Conservation (phyloP, 2,329 filamentous ascomycete genomes). For the Alternaria sp. region DNA sequence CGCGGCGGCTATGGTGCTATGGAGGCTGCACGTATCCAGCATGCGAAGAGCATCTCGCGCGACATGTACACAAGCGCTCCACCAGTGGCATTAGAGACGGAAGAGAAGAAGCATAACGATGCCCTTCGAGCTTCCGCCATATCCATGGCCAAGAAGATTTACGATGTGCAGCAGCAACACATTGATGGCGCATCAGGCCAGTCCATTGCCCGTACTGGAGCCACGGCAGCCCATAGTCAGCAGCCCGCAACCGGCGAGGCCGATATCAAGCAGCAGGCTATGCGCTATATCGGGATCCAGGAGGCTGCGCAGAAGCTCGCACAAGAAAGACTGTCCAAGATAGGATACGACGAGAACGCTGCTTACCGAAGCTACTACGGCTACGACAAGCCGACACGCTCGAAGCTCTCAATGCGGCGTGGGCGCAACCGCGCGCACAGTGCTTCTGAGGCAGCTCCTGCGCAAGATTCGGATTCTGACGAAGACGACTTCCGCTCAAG, state of each 20-base stretch:
- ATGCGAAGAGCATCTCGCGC: slow-evolving; percentile 72
- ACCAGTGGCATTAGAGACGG: slow-evolving; percentile 71
- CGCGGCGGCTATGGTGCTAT: slow-evolving; percentile 57
- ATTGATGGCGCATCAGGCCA: slow-evolving; percentile 55
- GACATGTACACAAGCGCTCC: slow-evolving; percentile 81
- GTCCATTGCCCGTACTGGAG: slow-evolving; percentile 43
- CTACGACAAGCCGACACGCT: slow-evolving; percentile 57
- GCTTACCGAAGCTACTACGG: slow-evolving; percentile 81
- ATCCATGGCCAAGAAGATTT: slow-evolving; percentile 90
- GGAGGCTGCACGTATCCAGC: slow-evolving; percentile 67
- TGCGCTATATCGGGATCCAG: slow-evolving; percentile 70
- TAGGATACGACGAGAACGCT: slow-evolving; percentile 72
- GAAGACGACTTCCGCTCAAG: slow-evolving; percentile 72
- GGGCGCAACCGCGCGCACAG: slow-evolving; percentile 69
- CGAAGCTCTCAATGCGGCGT: slow-evolving; percentile 59
- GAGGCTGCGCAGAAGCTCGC: slow-evolving; percentile 87
- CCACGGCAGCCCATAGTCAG: slow-evolving; percentile 41
- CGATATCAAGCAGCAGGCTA: slow-evolving; percentile 61
- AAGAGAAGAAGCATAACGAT: slow-evolving; percentile 75
- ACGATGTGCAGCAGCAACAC: slow-evolving; percentile 70
- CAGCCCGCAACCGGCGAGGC: slow-evolving; percentile 38
- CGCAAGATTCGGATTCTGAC: slow-evolving; percentile 36
- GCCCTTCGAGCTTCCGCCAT: slow-evolving; percentile 81
- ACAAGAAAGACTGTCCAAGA: slow-evolving; percentile 79
- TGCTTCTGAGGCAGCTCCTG: slow-evolving; percentile 59